Conservation (phyloP, 1,284 basidiomycete genomes). For the Ceraceosorus guamensis region DNA sequence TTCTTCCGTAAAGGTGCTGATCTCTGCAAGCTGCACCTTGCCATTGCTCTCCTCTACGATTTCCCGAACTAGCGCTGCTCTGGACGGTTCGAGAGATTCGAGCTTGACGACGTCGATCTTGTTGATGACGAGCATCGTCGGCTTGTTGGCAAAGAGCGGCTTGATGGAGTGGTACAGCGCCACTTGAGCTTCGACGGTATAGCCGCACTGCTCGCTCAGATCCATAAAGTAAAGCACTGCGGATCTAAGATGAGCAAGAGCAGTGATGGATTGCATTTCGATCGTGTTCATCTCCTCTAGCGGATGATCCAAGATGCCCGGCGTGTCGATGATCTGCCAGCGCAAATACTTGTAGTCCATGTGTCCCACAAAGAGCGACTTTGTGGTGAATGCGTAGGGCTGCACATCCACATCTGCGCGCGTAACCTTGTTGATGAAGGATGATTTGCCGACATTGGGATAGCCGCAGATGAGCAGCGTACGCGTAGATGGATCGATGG, state of each 20-base stretch:
- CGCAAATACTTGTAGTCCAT: slow-evolving; percentile 49
- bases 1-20: slow-evolving; percentile 47
- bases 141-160: slow-evolving; percentile 47
- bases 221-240: slow-evolving; percentile 49
- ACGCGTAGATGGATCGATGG: slow-evolving; percentile 44
- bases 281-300: slow-evolving; percentile 49
- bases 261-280: slow-evolving; percentile 49
- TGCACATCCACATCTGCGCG: slow-evolving; percentile 48
- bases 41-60: slow-evolving; percentile 38
- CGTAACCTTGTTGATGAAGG: slow-evolving; percentile 48
- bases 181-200: slow-evolving; percentile 47
- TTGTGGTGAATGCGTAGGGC: slow-evolving; percentile 48
- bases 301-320: slow-evolving; percentile 47
- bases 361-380: slow-evolving; percentile 48
- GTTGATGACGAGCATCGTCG: slow-evolving; percentile 46
- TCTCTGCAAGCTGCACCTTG: slow-evolving; percentile 40
- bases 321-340: slow-evolving; percentile 48
- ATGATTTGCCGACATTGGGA: slow-evolving; percentile 48
- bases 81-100: slow-evolving; percentile 35
- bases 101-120: slow-evolving; percentile 42
- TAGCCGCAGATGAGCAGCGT: slow-evolving; percentile 47
- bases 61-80: slow-evolving; percentile 34
- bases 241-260: slow-evolving; percentile 44
- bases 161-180: slow-evolving; percentile 48
- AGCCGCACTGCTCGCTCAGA: slow-evolving; percentile 47